These are phyloP conservation scores for Tripterygium wilfordii DNA, from an alignment of 177 flowering plant genomes.

Conservation along the genomic window DNA sequence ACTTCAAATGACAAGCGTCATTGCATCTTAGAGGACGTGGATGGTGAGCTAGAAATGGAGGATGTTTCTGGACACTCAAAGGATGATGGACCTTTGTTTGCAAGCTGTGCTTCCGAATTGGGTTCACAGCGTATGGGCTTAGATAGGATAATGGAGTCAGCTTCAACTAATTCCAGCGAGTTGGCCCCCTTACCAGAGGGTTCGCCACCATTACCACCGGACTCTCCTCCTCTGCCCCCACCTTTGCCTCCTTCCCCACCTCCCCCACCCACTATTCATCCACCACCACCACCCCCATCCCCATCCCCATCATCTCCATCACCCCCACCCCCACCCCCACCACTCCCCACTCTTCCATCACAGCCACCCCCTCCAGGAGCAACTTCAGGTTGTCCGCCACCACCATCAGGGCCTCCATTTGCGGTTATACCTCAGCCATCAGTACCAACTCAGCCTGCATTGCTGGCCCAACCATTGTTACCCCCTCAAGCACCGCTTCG, in stretches of 20 bases:
- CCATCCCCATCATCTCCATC: constrained; percentile 35
- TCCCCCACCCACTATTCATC: constrained; percentile 43
- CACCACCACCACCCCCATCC: constrained; percentile 39
- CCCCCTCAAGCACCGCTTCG: constrained; percentile 26
- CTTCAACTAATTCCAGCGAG: constrained; percentile 23
- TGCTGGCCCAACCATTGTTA: constrained; percentile 20
- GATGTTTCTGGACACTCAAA: constrained; percentile 70
- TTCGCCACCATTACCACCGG: constrained; percentile 86
- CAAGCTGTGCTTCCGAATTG: constrained; percentile 20
- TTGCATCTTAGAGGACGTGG: constrained; percentile 73
- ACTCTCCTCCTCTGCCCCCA: constrained; percentile 80
- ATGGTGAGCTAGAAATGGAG: constrained; percentile 96
- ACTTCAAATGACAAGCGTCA: constrained; percentile 63
- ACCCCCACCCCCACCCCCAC: constrained; percentile 33
- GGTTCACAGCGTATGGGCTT: constrained; percentile 21
- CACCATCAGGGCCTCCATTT: constrained; percentile 21
- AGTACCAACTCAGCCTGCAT: constrained; percentile 22
- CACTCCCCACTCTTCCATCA: constrained; percentile 21
- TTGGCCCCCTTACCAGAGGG: constrained; percentile 48
- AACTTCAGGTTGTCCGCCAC: constrained; percentile 19
- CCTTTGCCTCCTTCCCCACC: constrained; percentile 78
- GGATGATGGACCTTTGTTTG: constrained; percentile 32
- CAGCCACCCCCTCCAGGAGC: constrained; percentile 33
- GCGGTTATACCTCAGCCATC: constrained; percentile 22
- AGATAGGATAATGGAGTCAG: constrained; percentile 24